Evolutionary conservation across 768 basidiomycete genomes (phyloP), one percentile per base, ranked within the genome.

Genomic region (Boletus edulis): DNA sequence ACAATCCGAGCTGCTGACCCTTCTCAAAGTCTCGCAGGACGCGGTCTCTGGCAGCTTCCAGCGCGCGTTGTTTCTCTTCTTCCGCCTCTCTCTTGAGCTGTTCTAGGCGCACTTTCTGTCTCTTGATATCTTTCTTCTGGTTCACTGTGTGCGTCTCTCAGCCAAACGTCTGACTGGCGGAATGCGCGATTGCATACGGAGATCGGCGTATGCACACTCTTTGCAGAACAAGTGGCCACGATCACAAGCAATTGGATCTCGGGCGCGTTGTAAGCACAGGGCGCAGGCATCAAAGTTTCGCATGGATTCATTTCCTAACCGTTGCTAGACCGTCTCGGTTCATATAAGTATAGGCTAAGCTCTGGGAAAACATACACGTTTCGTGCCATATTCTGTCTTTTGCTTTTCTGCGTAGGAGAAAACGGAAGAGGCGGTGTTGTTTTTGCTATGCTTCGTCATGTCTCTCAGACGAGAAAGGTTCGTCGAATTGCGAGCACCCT

Each of bases 211-310:
- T 24, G 88, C 87, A 64, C 97, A 98, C 73, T 98, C 96, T 67
- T 89, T 92, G 79, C 97, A 99, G 70, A 94, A 98, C 22, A 98
- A 62, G 72, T 98, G 97, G 0, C 97, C 97, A 48, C 90, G 81
- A 20, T 74, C 62, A 64, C 97, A 98, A 12, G 87, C 82, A 34
- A 95, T 76, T 0, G 96, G 93, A 49, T 94, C 88, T 46, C 90
- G 76, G 6, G 91, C 94, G 40, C 81, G 79, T 51, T 91, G 85
- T 35, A 97, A 76, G 69, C 96, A 99, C 14, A 97, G 80, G 6
- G 89, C 80, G 67, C 97, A 98, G 1, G 92, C 86, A 70, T 97
- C 92, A 69, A 97, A 94, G 49, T 82, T 82, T 38, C 93, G 85
- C 89, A 95, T 92, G 12, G 89, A 94, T 70, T 97, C 94, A 67